Conservation (phyloP, 2,329 filamentous ascomycete species). For the Xylariaceae sp. region DNA sequence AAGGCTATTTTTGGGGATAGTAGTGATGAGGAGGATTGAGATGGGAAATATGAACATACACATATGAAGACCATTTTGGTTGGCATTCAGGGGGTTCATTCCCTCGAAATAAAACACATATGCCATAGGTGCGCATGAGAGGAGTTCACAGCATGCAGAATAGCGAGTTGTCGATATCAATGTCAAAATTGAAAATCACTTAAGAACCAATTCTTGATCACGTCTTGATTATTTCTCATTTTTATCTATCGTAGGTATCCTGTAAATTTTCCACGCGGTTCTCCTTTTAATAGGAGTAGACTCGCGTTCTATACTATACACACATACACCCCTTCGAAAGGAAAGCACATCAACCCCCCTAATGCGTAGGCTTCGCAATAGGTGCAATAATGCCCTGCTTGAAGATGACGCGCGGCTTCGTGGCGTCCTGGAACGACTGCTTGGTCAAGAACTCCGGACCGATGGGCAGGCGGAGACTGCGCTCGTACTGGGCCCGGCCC, state of each 20-base stretch:
- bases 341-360: not conserved
- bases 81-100: not conserved
- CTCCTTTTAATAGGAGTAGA: no score
- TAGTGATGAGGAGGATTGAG: constrained; percentile 50
- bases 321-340: no score
- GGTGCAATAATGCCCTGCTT: constrained; percentile 88
- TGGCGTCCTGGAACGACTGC: constrained; percentile 82
- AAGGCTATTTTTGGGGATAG: constrained; percentile 91
- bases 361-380: constrained; percentile 66
- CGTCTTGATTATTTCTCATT: no score
- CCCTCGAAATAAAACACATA: no score
- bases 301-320: not conserved
- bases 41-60: not conserved
- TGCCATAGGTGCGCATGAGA: no score
- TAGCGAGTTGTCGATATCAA: no score
- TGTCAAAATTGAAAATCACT: no score
- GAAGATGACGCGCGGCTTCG: constrained; percentile 81
- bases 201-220: no score
- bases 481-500: constrained; percentile 81
- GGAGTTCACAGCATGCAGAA: no score
- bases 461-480: constrained; percentile 77
- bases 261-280: no score
- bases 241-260: no score
- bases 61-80: not conserved
- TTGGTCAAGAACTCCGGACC: constrained; percentile 97